Evolutionary conservation across 1,284 basidiomycete genomes (phyloP).

Genomic region (Termitomyces sp.): DNA sequence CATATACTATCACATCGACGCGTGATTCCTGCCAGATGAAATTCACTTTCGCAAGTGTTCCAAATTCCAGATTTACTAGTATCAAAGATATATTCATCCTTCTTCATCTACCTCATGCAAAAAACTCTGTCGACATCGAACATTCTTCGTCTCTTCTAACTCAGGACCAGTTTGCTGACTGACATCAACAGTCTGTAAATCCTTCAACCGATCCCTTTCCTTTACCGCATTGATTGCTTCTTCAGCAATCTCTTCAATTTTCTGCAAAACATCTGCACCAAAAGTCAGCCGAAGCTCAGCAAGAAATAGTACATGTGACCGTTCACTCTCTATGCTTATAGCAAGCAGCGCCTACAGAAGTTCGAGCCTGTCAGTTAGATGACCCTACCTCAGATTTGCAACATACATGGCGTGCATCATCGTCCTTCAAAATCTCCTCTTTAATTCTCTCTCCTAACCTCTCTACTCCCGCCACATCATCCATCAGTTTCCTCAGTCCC

Average conservation of each 20-base stretch:
- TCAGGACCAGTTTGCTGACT: neutral
- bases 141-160: neutral
- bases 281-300: slow-evolving; percentile 4
- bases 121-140: neutral
- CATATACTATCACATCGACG: no score
- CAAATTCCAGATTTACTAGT: neutral
- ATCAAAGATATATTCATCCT: neutral
- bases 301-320: slow-evolving; percentile 12
- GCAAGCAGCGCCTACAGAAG: slow-evolving; percentile 14
- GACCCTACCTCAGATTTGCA: slow-evolving; percentile 35
- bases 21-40: no score
- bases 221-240: slow-evolving; percentile 33
- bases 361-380: slow-evolving; percentile 21
- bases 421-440: slow-evolving; percentile 20
- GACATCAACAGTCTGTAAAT: slow-evolving; percentile 3
- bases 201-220: slow-evolving; percentile 24
- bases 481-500: slow-evolving; percentile 18
- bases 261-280: slow-evolving; percentile 32
- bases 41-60: no score
- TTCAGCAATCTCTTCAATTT: slow-evolving; percentile 39
- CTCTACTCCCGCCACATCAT: slow-evolving; percentile 20
- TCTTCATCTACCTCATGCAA: neutral
- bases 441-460: slow-evolving; percentile 18
- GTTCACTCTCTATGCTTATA: slow-evolving; percentile 32
- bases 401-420: slow-evolving; percentile 20